phyloP scores from a whole-genome alignment of 2,329 filamentous ascomycete species.

The Colletotrichum musae region DNA sequence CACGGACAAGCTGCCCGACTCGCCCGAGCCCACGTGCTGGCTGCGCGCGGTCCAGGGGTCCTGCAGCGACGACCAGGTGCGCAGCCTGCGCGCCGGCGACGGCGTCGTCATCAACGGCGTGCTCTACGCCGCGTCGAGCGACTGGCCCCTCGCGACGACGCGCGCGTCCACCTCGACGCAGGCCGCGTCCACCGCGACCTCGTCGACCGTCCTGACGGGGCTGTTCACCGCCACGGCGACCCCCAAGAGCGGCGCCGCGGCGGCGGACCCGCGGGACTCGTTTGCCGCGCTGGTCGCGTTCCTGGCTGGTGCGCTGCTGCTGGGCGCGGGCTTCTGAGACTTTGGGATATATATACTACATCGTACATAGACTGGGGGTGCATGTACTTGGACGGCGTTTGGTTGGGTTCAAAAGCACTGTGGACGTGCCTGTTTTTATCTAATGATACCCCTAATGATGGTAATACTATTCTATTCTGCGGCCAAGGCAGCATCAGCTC shows the following conservation, averaged over 20 bases:
- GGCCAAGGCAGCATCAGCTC: too few relatives aligned
- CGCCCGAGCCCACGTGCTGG: constrained; percentile 71
- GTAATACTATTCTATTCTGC: background rate
- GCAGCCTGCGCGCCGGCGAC: constrained; percentile 61
- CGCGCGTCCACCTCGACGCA: constrained; percentile 43
- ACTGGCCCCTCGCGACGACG: constrained; percentile 57
- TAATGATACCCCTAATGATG: constrained; percentile 31
- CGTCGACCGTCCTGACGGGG: constrained; percentile 48
- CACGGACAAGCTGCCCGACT: constrained; percentile 64
- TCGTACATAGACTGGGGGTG: background rate
- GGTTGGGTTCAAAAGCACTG: constrained; percentile 20
- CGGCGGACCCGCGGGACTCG: constrained; percentile 5
- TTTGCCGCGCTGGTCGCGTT: constrained; percentile 44
- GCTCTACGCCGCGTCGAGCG: constrained; percentile 59
- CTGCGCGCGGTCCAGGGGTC: constrained; percentile 65
- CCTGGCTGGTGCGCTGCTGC: constrained; percentile 39
- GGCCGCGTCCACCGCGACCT: constrained; percentile 43
- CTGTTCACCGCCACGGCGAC: constrained; percentile 54
- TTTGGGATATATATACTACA: background rate
- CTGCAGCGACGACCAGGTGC: constrained; percentile 66
- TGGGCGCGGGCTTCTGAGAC: constrained; percentile 1
- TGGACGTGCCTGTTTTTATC: background rate
- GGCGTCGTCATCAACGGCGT: constrained; percentile 74
- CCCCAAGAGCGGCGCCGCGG: constrained; percentile 42
- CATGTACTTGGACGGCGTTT: constrained; percentile 12